Conservation (phyloP, 352 stramenopile species). For the Paralagenidium karlingii region DNA sequence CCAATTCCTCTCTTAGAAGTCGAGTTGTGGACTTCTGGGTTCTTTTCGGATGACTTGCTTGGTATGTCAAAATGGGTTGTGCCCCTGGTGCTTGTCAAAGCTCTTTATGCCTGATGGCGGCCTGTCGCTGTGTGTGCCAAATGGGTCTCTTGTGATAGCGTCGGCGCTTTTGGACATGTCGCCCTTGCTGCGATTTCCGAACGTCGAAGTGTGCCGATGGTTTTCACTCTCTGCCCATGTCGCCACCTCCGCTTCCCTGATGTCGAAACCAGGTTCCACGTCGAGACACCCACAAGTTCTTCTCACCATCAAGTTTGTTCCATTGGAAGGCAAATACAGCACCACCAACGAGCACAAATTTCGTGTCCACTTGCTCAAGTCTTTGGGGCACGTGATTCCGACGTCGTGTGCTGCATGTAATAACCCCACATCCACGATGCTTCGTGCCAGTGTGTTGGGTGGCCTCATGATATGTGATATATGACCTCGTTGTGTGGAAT, state of each 20-base stretch:
- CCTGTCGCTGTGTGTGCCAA: no score
- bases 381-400: slow-evolving; percentile 66
- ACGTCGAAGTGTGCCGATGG: slow-evolving; percentile 58
- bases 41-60: slow-evolving; percentile 66
- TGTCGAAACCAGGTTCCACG: slow-evolving; percentile 5
- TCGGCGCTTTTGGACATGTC: slow-evolving; percentile 74
- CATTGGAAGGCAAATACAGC: slow-evolving; percentile 40
- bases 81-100: no score
- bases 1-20: slow-evolving; percentile 73
- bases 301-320: slow-evolving; percentile 67
- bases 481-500: slow-evolving; percentile 4
- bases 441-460: no score
- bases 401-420: slow-evolving; percentile 66
- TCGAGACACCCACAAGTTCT: slow-evolving; percentile 42
- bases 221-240: slow-evolving; percentile 63
- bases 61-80: no score
- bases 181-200: slow-evolving; percentile 59
- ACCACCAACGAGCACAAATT: slow-evolving; percentile 72
- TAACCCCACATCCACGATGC: slow-evolving; percentile 2
- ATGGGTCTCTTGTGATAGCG: no score
- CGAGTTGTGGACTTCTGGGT: slow-evolving; percentile 80
- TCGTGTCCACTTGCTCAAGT: slow-evolving; percentile 78
- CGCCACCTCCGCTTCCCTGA: slow-evolving; percentile 17
- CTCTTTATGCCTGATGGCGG: no score
- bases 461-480: background rate